Percentiles rank a stretch among this genome's conserved stretches.
Conservation (phyloP, 2,329 filamentous ascomycete species). For the Zalaria sp. region DNA sequence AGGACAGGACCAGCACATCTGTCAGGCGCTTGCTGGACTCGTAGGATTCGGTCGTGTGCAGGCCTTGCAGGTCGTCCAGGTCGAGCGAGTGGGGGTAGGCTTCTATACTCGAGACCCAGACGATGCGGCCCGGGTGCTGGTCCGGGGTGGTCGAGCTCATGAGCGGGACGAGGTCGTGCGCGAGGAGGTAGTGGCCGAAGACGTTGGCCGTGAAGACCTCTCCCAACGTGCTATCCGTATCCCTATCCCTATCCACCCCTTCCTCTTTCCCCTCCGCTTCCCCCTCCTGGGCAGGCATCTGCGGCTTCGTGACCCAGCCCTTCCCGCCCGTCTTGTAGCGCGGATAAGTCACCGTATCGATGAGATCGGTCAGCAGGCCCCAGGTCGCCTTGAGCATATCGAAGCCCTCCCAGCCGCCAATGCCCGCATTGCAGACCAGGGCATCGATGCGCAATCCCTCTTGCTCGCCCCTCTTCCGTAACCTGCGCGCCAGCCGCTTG, state of each 20-base stretch:
- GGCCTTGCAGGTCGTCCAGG: conserved; percentile 60
- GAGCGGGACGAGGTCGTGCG: conserved; percentile 64
- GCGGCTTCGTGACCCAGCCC: conserved; percentile 39
- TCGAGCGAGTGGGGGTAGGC: conserved; percentile 44
- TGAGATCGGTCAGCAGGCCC: conserved; percentile 44
- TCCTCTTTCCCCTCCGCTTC: conserved; percentile 8
- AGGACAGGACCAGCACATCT: conserved; percentile 67
- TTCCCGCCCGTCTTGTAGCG: conserved; percentile 53
- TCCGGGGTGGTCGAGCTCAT: conserved; percentile 36
- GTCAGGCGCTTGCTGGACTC: conserved; percentile 79
- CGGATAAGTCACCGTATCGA: conserved; percentile 62
- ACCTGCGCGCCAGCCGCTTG: conserved; percentile 35
- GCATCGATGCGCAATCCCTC: conserved; percentile 48
- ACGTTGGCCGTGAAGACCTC: conserved; percentile 83
- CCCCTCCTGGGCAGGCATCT: conserved; percentile 26
- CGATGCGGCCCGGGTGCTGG: conserved; percentile 44
- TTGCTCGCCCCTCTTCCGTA: conserved; percentile 42
- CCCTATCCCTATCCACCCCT: not conserved
- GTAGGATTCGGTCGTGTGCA: conserved; percentile 52
- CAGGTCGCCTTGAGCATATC: conserved; percentile 50
- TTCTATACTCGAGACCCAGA: conserved; percentile 82
- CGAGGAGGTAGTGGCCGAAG: conserved; percentile 88
- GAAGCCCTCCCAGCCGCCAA: conserved; percentile 73
- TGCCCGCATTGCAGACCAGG: conserved; percentile 75
- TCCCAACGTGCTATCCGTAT: conserved; percentile 49